Conservation (phyloP, 371 early-diverging fungal species). For the Mortierella sp. region DNA sequence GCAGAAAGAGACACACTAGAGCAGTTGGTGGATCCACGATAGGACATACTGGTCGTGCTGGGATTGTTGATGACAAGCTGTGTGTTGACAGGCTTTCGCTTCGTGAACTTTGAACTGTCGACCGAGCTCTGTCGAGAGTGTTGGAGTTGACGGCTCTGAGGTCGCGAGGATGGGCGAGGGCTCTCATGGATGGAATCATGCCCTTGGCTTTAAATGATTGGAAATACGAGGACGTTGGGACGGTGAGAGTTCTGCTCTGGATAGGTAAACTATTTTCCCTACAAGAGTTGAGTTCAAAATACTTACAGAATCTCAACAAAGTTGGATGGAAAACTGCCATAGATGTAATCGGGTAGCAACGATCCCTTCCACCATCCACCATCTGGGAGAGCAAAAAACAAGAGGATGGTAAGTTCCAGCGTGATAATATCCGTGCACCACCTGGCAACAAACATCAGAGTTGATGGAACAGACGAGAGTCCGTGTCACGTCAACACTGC, state of each 20-base stretch:
- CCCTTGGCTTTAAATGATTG: too few species aligned
- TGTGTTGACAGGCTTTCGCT: constrained; percentile 39
- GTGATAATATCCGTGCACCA: too few species aligned
- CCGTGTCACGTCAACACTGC: too few species aligned
- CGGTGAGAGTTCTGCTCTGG: too few species aligned
- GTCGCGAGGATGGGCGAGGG: constrained; percentile 4
- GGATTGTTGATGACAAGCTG: not conserved
- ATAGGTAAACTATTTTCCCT: too few species aligned
- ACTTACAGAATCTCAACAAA: constrained; percentile 49
- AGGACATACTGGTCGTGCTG: constrained; percentile 10
- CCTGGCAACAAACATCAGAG: too few species aligned
- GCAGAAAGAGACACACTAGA: constrained; percentile 19
- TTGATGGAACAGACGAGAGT: too few species aligned
- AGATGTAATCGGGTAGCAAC: constrained; percentile 10
- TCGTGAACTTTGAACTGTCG: constrained; percentile 42
- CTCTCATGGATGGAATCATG: constrained; percentile 1
- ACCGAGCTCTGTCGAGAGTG: constrained; percentile 34
- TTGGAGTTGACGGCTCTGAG: constrained; percentile 8
- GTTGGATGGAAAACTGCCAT: constrained; percentile 51
- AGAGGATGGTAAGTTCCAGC: too few species aligned
- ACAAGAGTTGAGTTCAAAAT: too few species aligned
- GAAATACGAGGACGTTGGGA: too few species aligned
- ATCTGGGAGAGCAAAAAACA: constrained; percentile 13
- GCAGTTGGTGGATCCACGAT: constrained; percentile 1
- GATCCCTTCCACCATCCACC: constrained; percentile 55